These are phyloP conservation scores for Vanderwaltozyma yarrowii DNA, from an alignment of 805 yeast species.

Conservation along the genomic window DNA sequence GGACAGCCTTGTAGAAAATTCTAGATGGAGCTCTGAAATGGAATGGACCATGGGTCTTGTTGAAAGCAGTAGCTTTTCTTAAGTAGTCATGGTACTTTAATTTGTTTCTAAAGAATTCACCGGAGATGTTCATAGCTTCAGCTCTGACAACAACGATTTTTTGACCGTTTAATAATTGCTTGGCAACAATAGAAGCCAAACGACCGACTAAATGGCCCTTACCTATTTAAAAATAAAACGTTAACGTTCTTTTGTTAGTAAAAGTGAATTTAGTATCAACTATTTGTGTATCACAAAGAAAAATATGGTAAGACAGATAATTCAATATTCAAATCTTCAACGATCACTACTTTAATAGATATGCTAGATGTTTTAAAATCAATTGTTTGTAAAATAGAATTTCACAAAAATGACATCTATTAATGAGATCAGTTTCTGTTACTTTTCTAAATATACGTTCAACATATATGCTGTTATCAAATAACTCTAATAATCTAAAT, in stretches of 20 bases:
- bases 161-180: conserved; percentile 97
- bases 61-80: conserved; percentile 98
- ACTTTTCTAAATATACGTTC: no score
- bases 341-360: no score
- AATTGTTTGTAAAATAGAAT: no score
- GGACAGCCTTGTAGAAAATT: conserved; percentile 98
- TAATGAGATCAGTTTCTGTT: no score
- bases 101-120: conserved; percentile 99
- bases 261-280: no score
- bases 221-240: conserved; percentile 33
- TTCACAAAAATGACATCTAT: no score
- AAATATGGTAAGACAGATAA: no score
- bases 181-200: conserved; percentile 96
- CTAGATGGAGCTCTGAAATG: conserved; percentile 99
- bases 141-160: conserved; percentile 94
- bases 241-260: conserved; percentile 7
- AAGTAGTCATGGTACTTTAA: conserved; percentile 99
- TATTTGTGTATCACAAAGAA: no score
- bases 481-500: no score
- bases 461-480: no score
- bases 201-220: conserved; percentile 99
- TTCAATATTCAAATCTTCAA: no score
- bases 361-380: no score
- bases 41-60: conserved; percentile 99
- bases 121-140: conserved; percentile 97